Conservation (phyloP, 2,329 filamentous ascomycete species). For the Colletotrichum sp. region DNA sequence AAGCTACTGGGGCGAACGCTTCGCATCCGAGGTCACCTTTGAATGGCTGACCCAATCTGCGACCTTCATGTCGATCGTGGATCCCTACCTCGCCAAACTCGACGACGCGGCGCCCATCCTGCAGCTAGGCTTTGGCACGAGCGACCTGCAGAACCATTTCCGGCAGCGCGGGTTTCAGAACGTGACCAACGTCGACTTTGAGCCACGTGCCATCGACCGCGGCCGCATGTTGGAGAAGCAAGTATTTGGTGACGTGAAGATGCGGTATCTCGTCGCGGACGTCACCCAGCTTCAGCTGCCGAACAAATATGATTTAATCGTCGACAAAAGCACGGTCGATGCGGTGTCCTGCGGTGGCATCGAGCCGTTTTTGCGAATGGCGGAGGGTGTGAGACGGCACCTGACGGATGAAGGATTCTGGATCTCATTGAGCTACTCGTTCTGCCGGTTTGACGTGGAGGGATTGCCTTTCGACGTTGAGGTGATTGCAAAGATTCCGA, state of each 20-base stretch:
- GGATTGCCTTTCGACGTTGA: slow-evolving; percentile 45
- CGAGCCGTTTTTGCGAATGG: slow-evolving; percentile 42
- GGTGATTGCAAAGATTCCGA: slow-evolving; percentile 46
- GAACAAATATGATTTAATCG: slow-evolving; percentile 42
- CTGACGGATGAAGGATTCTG: slow-evolving; percentile 44
- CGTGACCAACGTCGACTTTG: slow-evolving; percentile 56
- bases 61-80: slow-evolving; percentile 43
- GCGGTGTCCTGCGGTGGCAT: slow-evolving; percentile 52
- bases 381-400: slow-evolving; percentile 34
- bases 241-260: slow-evolving; percentile 48
- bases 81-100: slow-evolving; percentile 39
- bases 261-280: slow-evolving; percentile 49
- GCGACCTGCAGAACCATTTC: slow-evolving; percentile 54
- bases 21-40: slow-evolving; percentile 47
- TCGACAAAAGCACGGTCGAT: slow-evolving; percentile 57
- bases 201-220: slow-evolving; percentile 50
- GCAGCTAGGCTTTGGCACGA: slow-evolving; percentile 55
- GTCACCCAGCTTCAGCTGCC: slow-evolving; percentile 40
- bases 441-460: slow-evolving; percentile 40
- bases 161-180: slow-evolving; percentile 44
- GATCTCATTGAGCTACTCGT: slow-evolving; percentile 55
- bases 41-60: slow-evolving; percentile 52
- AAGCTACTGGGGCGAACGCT: slow-evolving; percentile 54
- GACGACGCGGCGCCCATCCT: slow-evolving; percentile 38
- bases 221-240: slow-evolving; percentile 43